Evolutionary conservation across 164 flowering plant species (phyloP).

Genomic region (Chimonanthus praecox): DNA sequence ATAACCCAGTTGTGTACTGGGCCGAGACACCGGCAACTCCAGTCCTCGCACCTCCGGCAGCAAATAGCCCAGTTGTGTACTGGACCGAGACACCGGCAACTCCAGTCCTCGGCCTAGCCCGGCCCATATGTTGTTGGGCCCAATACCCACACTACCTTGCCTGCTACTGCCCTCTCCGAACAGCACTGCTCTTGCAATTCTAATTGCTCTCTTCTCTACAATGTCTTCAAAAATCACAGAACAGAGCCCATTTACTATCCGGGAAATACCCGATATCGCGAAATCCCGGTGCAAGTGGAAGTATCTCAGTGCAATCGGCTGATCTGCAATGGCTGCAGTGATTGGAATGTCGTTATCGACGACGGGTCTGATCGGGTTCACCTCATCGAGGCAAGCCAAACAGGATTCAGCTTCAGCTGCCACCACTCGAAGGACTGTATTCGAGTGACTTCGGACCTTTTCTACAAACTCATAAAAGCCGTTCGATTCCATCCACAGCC

Average conservation of each 20-base stretch:
- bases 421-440: neutral
- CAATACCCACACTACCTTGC: neutral
- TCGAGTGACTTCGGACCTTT: neutral
- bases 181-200: no score
- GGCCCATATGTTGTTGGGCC: neutral
- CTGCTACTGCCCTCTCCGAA: neutral
- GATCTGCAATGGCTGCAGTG: neutral
- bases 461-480: neutral
- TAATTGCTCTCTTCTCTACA: neutral
- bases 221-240: neutral
- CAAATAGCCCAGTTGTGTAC: neutral
- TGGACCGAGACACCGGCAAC: neutral
- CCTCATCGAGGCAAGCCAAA: neutral
- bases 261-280: neutral
- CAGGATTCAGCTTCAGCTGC: neutral
- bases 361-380: neutral
- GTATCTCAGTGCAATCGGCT: neutral
- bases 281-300: neutral
- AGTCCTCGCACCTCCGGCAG: neutral
- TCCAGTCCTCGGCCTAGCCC: neutral
- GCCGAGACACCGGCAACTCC: neutral
- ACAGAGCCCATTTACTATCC: neutral
- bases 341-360: neutral
- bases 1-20: neutral
- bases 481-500: constrained; percentile 1